Evolutionary conservation across 1,284 basidiomycete genomes (phyloP), one percentile per base, ranked within the genome.

Genomic region (Malassezia brasiliensis): DNA sequence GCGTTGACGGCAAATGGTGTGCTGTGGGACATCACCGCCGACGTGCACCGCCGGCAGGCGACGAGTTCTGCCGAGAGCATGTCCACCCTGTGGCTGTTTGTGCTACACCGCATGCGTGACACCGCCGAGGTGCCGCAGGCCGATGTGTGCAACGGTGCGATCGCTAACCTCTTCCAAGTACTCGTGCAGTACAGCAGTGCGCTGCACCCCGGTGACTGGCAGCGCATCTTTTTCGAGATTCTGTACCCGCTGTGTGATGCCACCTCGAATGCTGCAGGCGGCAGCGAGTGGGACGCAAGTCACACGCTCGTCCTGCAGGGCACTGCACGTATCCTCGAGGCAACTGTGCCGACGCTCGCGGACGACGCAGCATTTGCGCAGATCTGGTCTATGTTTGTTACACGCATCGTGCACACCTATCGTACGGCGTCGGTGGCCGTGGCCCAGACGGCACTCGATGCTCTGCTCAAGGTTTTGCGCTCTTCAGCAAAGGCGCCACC

Each of bases 131-230:
- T 94, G 69, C 69, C 80, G 0, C 81, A 91, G 22, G 83, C 85
- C 28, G 90, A 96, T 69, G 89, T 94, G 0, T 83, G 91, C 12
- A 85, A 87, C 60, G 88, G 90, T 2, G 89, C 91, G 3, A 91
- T 96, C 55, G 89, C 94, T 75, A 96, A 90, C 2, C 77, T 98
- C 51, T 98, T 96, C 78, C 81, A 90, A 40, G 89, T 90, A 0
- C 82, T 96, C 75, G 88, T 93, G 74, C 80, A 96, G 17, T 96
- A 96, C 72, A 91, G 90, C 5, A 82, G 83, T 10, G 86, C 85
- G 2, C 79, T 96, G 44, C 84, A 83, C 62, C 70, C 81, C 20
- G 81, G 82, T 5, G 87, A 86, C 0, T 98, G 93, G 94, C 83
- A 86, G 47, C 52, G 57, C 41, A 57, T 69, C 7, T 49, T 64